Conservation (phyloP, 2,329 filamentous ascomycete genomes). For the Dryadomyces sulphureus region DNA sequence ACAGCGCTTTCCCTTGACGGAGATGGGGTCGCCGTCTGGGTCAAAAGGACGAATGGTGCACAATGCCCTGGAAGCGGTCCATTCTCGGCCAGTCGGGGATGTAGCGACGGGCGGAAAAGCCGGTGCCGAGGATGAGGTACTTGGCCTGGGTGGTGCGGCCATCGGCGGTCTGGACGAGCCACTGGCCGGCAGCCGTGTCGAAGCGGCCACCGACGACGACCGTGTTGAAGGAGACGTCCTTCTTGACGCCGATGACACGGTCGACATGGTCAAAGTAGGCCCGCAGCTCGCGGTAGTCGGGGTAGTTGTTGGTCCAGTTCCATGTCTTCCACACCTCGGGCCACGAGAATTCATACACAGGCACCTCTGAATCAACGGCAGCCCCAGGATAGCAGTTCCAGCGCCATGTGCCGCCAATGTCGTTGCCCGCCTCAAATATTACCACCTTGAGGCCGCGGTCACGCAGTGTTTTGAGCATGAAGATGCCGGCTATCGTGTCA, state of each 20-base stretch:
- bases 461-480: conserved; percentile 35
- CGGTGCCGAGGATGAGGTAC: conserved; percentile 37
- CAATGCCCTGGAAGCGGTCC: conserved; percentile 41
- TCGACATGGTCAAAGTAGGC: conserved; percentile 46
- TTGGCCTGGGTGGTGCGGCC: conserved; percentile 33
- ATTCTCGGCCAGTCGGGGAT: conserved; percentile 46
- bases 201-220: conserved; percentile 37
- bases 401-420: conserved; percentile 38
- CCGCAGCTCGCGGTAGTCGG: conserved; percentile 34
- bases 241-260: conserved; percentile 36
- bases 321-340: conserved; percentile 38
- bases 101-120: conserved; percentile 45
- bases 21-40: conserved; percentile 35
- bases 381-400: conserved; percentile 43
- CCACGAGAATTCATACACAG: conserved; percentile 37
- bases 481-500: conserved; percentile 24
- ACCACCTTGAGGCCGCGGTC: conserved; percentile 31
- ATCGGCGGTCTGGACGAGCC: conserved; percentile 32
- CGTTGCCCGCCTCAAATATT: conserved; percentile 36
- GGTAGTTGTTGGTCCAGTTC: conserved; percentile 40
- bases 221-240: conserved; percentile 41
- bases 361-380: conserved; percentile 36
- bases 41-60: conserved; percentile 48
- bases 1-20: conserved; percentile 41
- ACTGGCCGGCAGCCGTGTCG: conserved; percentile 29